A percentile compares a stretch with the other conserved stretches of the same genome.
These are phyloP conservation scores for Conticribra guillardii DNA, from an alignment of 108 stramenopile species.

Conservation along the genomic window DNA sequence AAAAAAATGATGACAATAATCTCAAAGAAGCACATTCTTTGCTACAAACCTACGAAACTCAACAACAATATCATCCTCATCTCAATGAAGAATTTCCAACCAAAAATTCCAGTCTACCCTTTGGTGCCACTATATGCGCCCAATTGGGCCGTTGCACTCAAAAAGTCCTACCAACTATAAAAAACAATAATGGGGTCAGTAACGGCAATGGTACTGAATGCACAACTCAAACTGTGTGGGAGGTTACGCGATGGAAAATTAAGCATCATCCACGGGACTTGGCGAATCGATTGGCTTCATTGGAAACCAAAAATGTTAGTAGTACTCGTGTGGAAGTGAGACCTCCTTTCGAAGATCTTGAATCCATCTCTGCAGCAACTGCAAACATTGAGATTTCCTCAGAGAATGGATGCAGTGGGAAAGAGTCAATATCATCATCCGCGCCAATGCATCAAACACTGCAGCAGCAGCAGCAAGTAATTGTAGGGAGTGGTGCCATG, in stretches of 20 bases:
- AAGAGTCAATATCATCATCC: neutral
- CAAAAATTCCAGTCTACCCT: slow-evolving; percentile 59
- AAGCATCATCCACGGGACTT: slow-evolving; percentile 55
- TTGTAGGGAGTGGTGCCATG: slow-evolving; percentile 50
- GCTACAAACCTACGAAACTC: no score
- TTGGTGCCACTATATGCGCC: slow-evolving; percentile 52
- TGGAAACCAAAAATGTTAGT: neutral
- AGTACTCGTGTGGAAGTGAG: neutral
- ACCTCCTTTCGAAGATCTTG: neutral
- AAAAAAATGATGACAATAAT: slow-evolving; percentile 37
- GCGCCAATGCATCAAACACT: slow-evolving; percentile 6
- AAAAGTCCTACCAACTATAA: slow-evolving; percentile 16
- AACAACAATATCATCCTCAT: no score
- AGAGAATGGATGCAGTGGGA: neutral
- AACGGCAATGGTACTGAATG: neutral
- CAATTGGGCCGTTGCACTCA: slow-evolving; percentile 32
- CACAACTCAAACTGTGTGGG: slow-evolving; percentile 12
- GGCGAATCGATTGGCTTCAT: slow-evolving; percentile 49
- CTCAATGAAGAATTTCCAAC: slow-evolving; percentile 56
- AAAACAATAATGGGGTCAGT: no score
- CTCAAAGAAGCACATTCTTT: no score
- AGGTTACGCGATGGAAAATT: slow-evolving; percentile 59
- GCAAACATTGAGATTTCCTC: neutral
- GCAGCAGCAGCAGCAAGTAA: slow-evolving; percentile 6
- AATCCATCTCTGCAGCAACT: neutral